phyloP scores from a whole-genome alignment of 108 stramenopile species.

The Discostella stelligeroides region DNA sequence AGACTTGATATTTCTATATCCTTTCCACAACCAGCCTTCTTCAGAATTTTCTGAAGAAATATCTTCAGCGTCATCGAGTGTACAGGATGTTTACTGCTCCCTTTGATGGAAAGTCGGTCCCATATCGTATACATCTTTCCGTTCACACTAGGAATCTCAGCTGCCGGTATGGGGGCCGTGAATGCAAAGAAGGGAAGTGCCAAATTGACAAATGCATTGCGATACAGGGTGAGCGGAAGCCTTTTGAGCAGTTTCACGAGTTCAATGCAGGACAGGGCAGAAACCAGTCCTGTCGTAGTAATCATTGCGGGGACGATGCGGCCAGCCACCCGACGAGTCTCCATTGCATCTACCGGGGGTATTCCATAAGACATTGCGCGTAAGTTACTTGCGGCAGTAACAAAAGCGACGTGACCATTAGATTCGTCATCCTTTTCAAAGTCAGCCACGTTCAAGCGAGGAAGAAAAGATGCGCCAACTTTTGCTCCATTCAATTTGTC shows the following conservation, averaged over 20 bases:
- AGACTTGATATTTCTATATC: constrained; percentile 66
- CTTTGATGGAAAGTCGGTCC: constrained; percentile 85
- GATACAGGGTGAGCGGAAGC: constrained; percentile 71
- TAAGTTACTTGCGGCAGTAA: constrained; percentile 93
- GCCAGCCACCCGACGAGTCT: constrained; percentile 95
- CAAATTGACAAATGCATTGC: constrained; percentile 94
- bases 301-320: constrained; percentile 98
- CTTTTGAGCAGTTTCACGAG: constrained; percentile 87
- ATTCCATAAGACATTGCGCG: constrained; percentile 95
- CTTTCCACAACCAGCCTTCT: constrained; percentile 50
- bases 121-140: constrained; percentile 88
- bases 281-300: constrained; percentile 96
- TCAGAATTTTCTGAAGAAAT: constrained; percentile 59
- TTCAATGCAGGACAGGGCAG: constrained; percentile 94
- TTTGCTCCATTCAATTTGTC: constrained; percentile 50
- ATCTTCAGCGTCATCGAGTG: constrained; percentile 57
- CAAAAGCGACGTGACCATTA: constrained; percentile 93
- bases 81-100: constrained; percentile 54
- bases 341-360: constrained; percentile 91
- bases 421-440: constrained; percentile 98
- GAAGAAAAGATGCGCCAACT: constrained; percentile 47
- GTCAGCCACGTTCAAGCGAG: constrained; percentile 53
- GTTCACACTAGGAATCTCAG: constrained; percentile 57
- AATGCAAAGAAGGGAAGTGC: constrained; percentile 97
- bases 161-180: constrained; percentile 84